A percentile compares a stretch with the other conserved stretches of the same genome.
Conservation (phyloP, 805 yeast species). For the Hanseniaspora hatyaiensis region DNA sequence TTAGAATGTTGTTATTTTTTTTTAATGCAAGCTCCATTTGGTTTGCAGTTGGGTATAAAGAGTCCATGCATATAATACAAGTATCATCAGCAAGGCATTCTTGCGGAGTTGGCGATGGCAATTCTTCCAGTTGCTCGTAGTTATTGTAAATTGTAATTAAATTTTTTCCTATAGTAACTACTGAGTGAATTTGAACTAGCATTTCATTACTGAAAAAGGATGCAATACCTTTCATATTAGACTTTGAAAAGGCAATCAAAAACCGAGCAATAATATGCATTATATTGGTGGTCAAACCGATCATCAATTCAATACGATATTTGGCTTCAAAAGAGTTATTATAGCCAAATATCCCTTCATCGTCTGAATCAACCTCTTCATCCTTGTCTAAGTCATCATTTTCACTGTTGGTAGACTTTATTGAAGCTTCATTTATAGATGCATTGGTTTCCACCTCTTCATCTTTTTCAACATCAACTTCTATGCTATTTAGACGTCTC, state of each 20-base stretch:
- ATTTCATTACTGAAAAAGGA: conserved; percentile 35
- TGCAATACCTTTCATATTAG: conserved; percentile 35
- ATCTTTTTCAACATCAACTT: conserved; percentile 44
- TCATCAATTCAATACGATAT: conserved; percentile 43
- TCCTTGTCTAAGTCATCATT: background rate
- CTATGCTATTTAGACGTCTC: conserved; percentile 47
- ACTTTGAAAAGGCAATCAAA: conserved; percentile 38
- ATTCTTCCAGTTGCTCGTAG: conserved; percentile 50
- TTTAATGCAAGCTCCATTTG: background rate
- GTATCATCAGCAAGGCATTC: conserved; percentile 36
- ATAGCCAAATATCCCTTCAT: conserved; percentile 26
- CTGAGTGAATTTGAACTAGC: conserved; percentile 28
- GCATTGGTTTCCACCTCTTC: conserved; percentile 17
- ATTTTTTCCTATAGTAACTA: conserved; percentile 31
- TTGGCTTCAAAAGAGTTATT: conserved; percentile 69
- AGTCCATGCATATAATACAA: conserved; percentile 69
- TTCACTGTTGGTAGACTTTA: background rate
- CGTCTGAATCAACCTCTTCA: conserved; percentile 17
- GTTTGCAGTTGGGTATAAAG: conserved; percentile 34
- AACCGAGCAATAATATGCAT: conserved; percentile 37
- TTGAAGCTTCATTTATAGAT: too few species aligned
- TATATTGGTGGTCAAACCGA: conserved; percentile 43
- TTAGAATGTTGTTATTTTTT: background rate
- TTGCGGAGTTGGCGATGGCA: conserved; percentile 52
- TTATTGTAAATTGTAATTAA: conserved; percentile 35